A percentile compares a stretch with the other conserved stretches of the same genome.
These are phyloP conservation scores for Grosmannia serpens DNA, from an alignment of 2,329 filamentous ascomycete genomes.

Conservation along the genomic window DNA sequence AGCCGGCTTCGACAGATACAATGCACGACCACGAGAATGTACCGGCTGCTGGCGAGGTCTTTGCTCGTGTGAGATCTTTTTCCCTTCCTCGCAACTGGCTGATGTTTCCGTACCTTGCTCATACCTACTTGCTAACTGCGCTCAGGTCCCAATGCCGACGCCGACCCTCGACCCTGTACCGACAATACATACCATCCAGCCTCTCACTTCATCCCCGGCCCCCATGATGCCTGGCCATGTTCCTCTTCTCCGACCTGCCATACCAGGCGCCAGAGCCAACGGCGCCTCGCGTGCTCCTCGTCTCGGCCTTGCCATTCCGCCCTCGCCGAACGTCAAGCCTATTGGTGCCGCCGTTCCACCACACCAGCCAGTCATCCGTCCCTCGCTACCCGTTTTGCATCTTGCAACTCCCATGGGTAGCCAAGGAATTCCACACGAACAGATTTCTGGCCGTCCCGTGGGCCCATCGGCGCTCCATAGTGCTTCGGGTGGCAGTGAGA, in stretches of 20 bases:
- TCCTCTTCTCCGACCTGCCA: constrained; percentile 71
- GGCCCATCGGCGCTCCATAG: constrained; percentile 49
- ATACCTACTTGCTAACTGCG: neutral
- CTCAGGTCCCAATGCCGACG: neutral
- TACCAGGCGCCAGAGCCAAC: constrained; percentile 56
- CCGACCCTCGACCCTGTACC: neutral
- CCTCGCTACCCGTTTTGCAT: constrained; percentile 66
- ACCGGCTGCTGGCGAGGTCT: neutral
- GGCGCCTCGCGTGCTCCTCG: constrained; percentile 57
- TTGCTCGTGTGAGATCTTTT: neutral
- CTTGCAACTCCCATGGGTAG: constrained; percentile 83
- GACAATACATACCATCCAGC: neutral
- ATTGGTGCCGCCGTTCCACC: constrained; percentile 39
- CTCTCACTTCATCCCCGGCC: constrained; percentile 24
- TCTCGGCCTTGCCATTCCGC: constrained; percentile 81
- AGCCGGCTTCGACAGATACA: neutral
- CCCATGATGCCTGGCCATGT: constrained; percentile 63
- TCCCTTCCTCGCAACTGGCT: neutral
- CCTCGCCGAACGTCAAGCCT: constrained; percentile 71
- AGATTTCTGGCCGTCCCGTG: constrained; percentile 37
- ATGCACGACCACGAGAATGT: neutral
- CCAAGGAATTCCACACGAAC: constrained; percentile 59
- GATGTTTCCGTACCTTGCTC: neutral
- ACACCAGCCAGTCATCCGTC: constrained; percentile 28
- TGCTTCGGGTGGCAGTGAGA: constrained; percentile 67